Conservation (phyloP, 257 asterid species). For the Apocynum venetum region DNA sequence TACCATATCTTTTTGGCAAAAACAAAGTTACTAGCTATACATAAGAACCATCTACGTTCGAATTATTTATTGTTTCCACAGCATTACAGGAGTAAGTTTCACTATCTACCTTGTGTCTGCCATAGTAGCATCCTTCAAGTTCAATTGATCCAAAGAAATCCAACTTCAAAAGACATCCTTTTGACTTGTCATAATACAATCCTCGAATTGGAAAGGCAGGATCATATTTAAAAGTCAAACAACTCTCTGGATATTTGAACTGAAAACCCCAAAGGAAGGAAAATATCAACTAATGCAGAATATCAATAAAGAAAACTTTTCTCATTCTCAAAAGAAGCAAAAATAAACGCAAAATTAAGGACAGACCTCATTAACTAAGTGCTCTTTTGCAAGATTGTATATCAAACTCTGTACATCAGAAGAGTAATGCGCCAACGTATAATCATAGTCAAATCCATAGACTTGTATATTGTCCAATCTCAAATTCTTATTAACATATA, state of each 20-base stretch:
- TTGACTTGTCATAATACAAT: constrained; percentile 79
- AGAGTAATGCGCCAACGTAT: constrained; percentile 96
- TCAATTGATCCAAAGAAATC: constrained; percentile 98
- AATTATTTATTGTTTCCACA: background rate
- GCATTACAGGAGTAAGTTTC: background rate
- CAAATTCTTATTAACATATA: constrained; percentile 81
- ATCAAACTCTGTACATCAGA: constrained; percentile 77
- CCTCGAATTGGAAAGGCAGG: constrained; percentile 92
- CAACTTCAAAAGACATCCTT: constrained; percentile 91
- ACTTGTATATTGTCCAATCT: constrained; percentile 85
- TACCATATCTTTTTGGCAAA: background rate
- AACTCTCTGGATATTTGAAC: constrained; percentile 86
- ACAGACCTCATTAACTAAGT: constrained; percentile 91
- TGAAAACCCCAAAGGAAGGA: constrained; percentile 31
- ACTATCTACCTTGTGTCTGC: constrained; percentile 72
- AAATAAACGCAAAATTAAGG: constrained; percentile 16
- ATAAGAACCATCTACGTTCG: background rate
- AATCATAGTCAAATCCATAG: constrained; percentile 94
- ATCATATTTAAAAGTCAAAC: constrained; percentile 77
- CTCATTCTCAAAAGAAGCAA: background rate
- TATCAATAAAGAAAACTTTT: background rate
- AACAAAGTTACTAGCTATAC: background rate
- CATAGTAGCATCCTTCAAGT: constrained; percentile 95
- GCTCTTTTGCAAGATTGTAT: constrained; percentile 84
- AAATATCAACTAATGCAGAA: background rate